Percentiles rank a stretch among this genome's conserved stretches.
Evolutionary conservation across 2,329 filamentous ascomycete genomes (phyloP).

Genomic region (Fusarium sp.): DNA sequence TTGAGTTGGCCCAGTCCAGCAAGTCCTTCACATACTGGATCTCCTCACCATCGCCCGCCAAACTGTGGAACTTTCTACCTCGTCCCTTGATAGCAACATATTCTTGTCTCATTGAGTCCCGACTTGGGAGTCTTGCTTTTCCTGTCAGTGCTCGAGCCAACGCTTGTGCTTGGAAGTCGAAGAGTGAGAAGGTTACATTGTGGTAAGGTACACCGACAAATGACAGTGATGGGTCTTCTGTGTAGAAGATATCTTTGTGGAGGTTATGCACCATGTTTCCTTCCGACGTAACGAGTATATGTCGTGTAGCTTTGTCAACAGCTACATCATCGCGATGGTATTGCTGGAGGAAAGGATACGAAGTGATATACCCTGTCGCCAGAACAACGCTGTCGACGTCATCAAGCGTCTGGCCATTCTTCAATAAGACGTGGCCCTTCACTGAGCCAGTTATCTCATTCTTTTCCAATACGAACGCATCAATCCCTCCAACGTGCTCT

Average conservation of each 20-base stretch:
- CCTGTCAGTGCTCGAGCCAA: slow-evolving; percentile 68
- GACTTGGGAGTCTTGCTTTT: slow-evolving; percentile 46
- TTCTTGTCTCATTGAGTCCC: slow-evolving; percentile 20
- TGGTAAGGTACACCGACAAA: slow-evolving; percentile 76
- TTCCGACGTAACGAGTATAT: slow-evolving; percentile 69
- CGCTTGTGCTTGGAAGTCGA: slow-evolving; percentile 75
- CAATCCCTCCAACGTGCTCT: slow-evolving; percentile 63
- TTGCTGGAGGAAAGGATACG: slow-evolving; percentile 71
- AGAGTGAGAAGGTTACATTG: slow-evolving; percentile 74
- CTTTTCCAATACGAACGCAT: slow-evolving; percentile 52
- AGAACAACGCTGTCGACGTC: slow-evolving; percentile 72
- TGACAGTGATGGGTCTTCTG: slow-evolving; percentile 70
- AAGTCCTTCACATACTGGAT: slow-evolving; percentile 42
- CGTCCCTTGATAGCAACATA: slow-evolving; percentile 41
- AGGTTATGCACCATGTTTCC: slow-evolving; percentile 74
- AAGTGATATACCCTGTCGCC: slow-evolving; percentile 76
- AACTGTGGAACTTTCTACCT: slow-evolving; percentile 45
- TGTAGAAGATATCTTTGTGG: slow-evolving; percentile 78
- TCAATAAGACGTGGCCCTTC: slow-evolving; percentile 63
- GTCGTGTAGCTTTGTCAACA: slow-evolving; percentile 61
- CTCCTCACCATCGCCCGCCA: slow-evolving; percentile 39
- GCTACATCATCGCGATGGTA: slow-evolving; percentile 55
- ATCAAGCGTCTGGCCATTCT: slow-evolving; percentile 63
- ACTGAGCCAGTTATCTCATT: slow-evolving; percentile 46
- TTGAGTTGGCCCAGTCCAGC: slow-evolving; percentile 39